Conservation (phyloP, 768 basidiomycete species). For the Mycena metata region DNA sequence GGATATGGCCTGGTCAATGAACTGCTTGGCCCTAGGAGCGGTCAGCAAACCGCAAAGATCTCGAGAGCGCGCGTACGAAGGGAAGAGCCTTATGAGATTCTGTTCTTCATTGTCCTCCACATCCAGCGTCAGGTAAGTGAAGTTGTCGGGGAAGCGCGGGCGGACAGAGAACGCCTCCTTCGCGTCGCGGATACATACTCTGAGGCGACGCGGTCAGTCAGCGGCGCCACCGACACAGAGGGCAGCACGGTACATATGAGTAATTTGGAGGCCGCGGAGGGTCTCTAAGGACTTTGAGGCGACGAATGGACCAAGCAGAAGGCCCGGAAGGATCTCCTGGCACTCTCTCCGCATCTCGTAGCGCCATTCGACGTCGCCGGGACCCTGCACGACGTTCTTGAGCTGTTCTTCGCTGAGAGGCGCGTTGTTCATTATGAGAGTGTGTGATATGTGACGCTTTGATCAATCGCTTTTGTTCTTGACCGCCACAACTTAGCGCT, state of each 20-base stretch:
- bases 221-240: slow-evolving; percentile 30
- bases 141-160: slow-evolving; percentile 85
- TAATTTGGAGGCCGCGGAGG: slow-evolving; percentile 74
- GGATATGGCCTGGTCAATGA: slow-evolving; percentile 77
- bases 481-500: no score
- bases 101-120: slow-evolving; percentile 96
- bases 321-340: slow-evolving; percentile 89
- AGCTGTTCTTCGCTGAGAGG: slow-evolving; percentile 36
- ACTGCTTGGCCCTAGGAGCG: slow-evolving; percentile 72
- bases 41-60: neutral
- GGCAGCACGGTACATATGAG: slow-evolving; percentile 77
- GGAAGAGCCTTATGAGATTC: slow-evolving; percentile 92
- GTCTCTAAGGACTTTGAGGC: slow-evolving; percentile 86
- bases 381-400: slow-evolving; percentile 70
- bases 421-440: slow-evolving; percentile 30
- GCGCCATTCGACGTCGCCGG: slow-evolving; percentile 88
- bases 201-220: slow-evolving; percentile 47
- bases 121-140: slow-evolving; percentile 84
- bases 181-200: slow-evolving; percentile 89
- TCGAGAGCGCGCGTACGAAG: slow-evolving; percentile 64
- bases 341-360: slow-evolving; percentile 98
- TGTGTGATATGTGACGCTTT: neutral
- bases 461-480: no score
- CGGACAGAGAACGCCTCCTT: slow-evolving; percentile 93
- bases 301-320: slow-evolving; percentile 89